Base-by-base conservation (phyloP, 2,329 filamentous ascomycete genomes). In the Nigrograna mackinnonii region DNA sequence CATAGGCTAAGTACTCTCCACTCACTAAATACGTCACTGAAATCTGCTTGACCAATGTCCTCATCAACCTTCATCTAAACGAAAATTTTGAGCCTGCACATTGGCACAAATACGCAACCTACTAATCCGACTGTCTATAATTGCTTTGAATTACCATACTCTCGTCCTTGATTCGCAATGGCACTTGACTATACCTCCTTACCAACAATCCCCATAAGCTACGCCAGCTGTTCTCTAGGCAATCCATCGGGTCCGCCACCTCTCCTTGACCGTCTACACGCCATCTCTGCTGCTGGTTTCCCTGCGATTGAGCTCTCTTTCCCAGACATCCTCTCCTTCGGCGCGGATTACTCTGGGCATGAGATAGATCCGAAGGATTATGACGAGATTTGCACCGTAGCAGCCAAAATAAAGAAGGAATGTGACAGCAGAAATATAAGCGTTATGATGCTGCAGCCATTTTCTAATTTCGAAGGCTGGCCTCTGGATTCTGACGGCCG, bases 401-500 rank as follows among this genome's bases (percentile, higher is more conserved):
- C 79, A 0, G 58, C 59, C 13, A 71, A 80, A 28, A 78, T 89
- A 37, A 77, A 74, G 38, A 66, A 68, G 0, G 64, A 86, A 35
- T 83, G 79, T 36, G 68, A 78, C 19, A 70, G 77, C 9, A 71
- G 82, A 22, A 66, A 70, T 0, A 67, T 91, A 1, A 71, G 76
- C 24, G 78, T 91, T 42, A 76, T 91, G 62, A 85, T 90, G 73
- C 67, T 91, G 5, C 87, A 91, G 56, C 86, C 87, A 0, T 91
- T 91, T 55, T 72, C 82, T 13, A 87, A 90, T 54, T 90, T 89
- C 44, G 87, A 91, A 55, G 87, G 87, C 1, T 91, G 87, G 86
- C 70, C 76, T 0, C 71, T 73, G 30, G 81, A 73, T 0, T 81
- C 79, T 2, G 55, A 70, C 1, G 79, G 86, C 60, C 72, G 85